These are phyloP conservation scores for Garcia nutans DNA, from an alignment of 345 rosid species.

Conservation along the genomic window DNA sequence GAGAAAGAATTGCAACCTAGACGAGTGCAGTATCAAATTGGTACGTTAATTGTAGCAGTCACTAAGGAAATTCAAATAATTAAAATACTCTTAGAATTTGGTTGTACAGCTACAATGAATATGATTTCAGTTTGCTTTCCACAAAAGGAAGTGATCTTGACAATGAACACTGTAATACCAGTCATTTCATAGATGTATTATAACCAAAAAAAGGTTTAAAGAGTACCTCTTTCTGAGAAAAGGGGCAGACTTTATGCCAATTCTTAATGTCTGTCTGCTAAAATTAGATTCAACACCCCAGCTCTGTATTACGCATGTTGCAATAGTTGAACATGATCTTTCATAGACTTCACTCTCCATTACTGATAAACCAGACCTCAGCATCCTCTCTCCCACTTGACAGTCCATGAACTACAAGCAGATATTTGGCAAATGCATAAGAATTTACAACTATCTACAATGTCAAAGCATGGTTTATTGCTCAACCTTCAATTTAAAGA, in stretches of 20 bases:
- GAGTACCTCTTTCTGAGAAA: constrained; percentile 48
- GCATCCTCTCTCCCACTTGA: constrained; percentile 35
- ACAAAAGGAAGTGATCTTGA: too few relatives aligned
- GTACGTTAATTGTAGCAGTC: background rate
- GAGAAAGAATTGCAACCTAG: background rate
- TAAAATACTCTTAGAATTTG: background rate
- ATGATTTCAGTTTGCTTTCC: background rate
- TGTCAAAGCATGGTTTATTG: background rate
- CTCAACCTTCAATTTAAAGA: constrained; percentile 8
- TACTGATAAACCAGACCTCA: constrained; percentile 33
- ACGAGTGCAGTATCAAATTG: too few relatives aligned
- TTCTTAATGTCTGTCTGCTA: constrained; percentile 34
- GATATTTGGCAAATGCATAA: constrained; percentile 4
- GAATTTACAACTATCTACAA: constrained; percentile 3
- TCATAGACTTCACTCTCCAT: constrained; percentile 34
- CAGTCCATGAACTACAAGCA: constrained; percentile 51
- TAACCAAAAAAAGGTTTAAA: background rate
- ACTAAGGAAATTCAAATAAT: background rate
- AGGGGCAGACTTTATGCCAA: constrained; percentile 31
- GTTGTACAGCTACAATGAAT: background rate
- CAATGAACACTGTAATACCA: too few relatives aligned
- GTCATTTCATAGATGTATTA: too few relatives aligned
- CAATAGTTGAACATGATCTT: constrained; percentile 31
- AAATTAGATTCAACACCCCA: constrained; percentile 30
- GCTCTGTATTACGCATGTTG: constrained; percentile 31